Evolutionary conservation across 2,329 filamentous ascomycete species (phyloP), one percentile per base, ranked within the genome.

Genomic region (Leptographium flavum): DNA sequence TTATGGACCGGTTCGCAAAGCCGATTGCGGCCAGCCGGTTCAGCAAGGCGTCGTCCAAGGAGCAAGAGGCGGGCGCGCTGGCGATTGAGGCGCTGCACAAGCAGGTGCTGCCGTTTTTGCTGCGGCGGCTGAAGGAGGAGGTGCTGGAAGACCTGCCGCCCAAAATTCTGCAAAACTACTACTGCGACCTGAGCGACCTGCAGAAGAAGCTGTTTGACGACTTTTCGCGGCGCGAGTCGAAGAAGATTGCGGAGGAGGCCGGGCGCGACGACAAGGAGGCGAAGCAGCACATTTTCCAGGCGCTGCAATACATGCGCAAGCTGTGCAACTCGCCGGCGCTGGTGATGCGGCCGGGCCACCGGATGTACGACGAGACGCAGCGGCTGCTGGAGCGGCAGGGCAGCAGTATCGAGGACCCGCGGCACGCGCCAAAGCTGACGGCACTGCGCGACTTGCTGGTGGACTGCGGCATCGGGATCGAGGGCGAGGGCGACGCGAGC

Each of bases 151-250:
- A 98, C 56, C 70, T 98, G 9, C 92, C 92, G 2, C 92, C 92
- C 8, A 98, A 98, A 77, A 98, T 98, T 56, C 68, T 98, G 43
- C 92, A 98, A 60, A 98, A 98, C 63, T 98, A 98, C 67, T 98
- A 98, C 66, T 98, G 92, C 62, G 92, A 98, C 57, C 79, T 94
- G 17, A 94, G 87, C 56, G 92, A 98, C 46, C 68, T 98, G 43
- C 92, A 98, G 62, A 84, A 82, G 67, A 93, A 86, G 60, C 74
- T 98, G 1, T 98, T 98, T 56, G 92, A 96, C 38, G 90, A 96
- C 58, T 98, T 98, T 60, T 84, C 81, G 21, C 93, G 84, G 71
- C 93, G 87, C 54, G 90, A 98, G 60, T 81, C 87, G 57, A 93
- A 87, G 63, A 83, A 86, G 51, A 74, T 98, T 30, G 79, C 84